Evolutionary conservation across 306 rosid species (phyloP), one percentile per base, ranked within the genome.

Genomic region (Prinsepia uniflora): DNA sequence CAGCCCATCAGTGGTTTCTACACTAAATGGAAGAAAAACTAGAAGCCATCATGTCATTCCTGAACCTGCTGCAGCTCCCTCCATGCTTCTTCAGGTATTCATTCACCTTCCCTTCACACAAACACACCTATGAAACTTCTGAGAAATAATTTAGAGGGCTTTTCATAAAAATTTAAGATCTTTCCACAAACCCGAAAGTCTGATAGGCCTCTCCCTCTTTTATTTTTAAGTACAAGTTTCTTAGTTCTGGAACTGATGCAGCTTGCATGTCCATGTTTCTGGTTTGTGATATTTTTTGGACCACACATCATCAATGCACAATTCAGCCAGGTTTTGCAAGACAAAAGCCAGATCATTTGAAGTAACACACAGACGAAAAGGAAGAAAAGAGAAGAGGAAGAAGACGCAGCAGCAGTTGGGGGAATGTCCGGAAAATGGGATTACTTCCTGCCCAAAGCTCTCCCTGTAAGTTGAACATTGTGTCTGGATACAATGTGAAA

Each of bases 21-120:
- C 96, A 12, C 76, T 79, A 36, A 88, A 89, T 78, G 98, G 88
- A 74, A 83, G 98, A 76, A 94, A 90, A 81, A 94, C 95, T 10
- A 86, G 96, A 83, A 88, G 96, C 78, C 96, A 93, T 79, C 96
- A 93, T 79, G 84, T 89, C 41, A 76, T 82, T 63, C 45, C 85
- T 72, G 96, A 94, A 83, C 87, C 87, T 19, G 81, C 81, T 49
- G 84, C 84, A 57, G 90, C 80, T 75, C 97, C 92, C 52, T 94
- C 98, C 40, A 81, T 90, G 98, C 98, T 94, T 83, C 98, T 91
- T 59, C 98, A 94, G 98, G 98, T 94, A 82, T 18, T 13, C 54
- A 30, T 1, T 30, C 36, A 30, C 2, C 36, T 3, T 30, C 36
- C 36, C 36, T 30, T 30, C 36, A 30, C 3, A 30, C 36, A 30